These are phyloP conservation scores for Saccharomyces hybrid DNA, from an alignment of 1,139 yeast genomes.

Conservation along the genomic window DNA sequence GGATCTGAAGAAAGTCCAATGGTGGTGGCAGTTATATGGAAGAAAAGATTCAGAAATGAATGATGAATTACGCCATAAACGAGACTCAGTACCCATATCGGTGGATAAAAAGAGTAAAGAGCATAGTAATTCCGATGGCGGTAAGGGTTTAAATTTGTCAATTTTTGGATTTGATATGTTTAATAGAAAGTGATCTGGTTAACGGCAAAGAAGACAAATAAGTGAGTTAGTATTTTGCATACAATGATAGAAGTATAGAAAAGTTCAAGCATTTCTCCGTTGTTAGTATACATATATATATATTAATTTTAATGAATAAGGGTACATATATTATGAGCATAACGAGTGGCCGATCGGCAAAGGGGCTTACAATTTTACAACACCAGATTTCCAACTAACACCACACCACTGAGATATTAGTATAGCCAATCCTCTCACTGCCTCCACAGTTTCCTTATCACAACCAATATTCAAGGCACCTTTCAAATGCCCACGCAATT, in stretches of 20 bases:
- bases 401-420: conserved; percentile 73
- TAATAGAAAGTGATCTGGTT: conserved; percentile 1
- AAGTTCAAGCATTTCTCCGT: not conserved
- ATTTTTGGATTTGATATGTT: conserved; percentile 17
- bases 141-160: conserved; percentile 13
- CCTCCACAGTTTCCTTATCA: conserved; percentile 52
- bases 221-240: not conserved
- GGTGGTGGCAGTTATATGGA: conserved; percentile 88
- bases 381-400: conserved; percentile 45
- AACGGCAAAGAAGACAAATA: not conserved
- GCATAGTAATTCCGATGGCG: conserved; percentile 5
- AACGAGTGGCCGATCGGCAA: not conserved
- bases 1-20: conserved; percentile 57
- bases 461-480: conserved; percentile 84
- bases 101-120: not conserved
- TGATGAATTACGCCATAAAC: conserved; percentile 16
- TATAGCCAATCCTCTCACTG: conserved; percentile 55
- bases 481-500: conserved; percentile 78
- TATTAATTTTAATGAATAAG: not conserved
- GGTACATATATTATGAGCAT: not conserved
- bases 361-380: conserved; percentile 21
- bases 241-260: not conserved
- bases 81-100: too few relatives aligned
- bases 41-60: conserved; percentile 78
- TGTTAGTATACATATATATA: not conserved